Conservation (phyloP, 108 stramenopile genomes). For the Poteriospumella lacustris region DNA sequence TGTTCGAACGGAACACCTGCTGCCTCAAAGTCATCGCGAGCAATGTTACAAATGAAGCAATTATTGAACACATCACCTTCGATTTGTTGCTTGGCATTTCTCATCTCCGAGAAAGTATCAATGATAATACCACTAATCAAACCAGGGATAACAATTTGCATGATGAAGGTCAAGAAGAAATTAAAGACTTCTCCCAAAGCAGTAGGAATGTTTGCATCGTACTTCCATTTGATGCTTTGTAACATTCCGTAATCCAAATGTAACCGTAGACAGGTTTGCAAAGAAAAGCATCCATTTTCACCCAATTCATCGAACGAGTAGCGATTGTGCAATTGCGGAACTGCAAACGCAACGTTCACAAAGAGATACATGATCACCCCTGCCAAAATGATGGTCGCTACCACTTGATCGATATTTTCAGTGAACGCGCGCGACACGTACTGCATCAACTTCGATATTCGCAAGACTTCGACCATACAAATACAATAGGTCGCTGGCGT, state of each 20-base stretch:
- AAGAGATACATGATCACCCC: not conserved
- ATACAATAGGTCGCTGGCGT: no score
- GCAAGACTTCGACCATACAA: not conserved
- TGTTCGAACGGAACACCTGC: not conserved
- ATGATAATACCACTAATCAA: conserved; percentile 15
- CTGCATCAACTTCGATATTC: not conserved
- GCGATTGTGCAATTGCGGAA: not conserved
- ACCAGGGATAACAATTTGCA: not conserved
- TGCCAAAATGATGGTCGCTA: not conserved
- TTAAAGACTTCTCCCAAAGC: not conserved
- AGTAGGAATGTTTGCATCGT: not conserved
- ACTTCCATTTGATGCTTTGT: not conserved
- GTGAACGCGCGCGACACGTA: not conserved
- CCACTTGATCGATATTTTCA: not conserved
- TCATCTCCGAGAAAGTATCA: conserved; percentile 16
- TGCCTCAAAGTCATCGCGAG: conserved; percentile 1
- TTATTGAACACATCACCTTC: not conserved
- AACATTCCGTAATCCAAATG: not conserved
- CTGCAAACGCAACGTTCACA: not conserved
- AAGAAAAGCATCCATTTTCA: not conserved
- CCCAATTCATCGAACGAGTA: not conserved
- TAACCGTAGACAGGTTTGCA: not conserved
- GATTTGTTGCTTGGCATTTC: not conserved
- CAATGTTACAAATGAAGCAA: conserved; percentile 21
- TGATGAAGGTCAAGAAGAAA: not conserved